Percentiles rank a stretch among this genome's conserved stretches.
Evolutionary conservation across 2,329 filamentous ascomycete species (phyloP).

Genomic region (Paraphaeosphaeria sporulosa): DNA sequence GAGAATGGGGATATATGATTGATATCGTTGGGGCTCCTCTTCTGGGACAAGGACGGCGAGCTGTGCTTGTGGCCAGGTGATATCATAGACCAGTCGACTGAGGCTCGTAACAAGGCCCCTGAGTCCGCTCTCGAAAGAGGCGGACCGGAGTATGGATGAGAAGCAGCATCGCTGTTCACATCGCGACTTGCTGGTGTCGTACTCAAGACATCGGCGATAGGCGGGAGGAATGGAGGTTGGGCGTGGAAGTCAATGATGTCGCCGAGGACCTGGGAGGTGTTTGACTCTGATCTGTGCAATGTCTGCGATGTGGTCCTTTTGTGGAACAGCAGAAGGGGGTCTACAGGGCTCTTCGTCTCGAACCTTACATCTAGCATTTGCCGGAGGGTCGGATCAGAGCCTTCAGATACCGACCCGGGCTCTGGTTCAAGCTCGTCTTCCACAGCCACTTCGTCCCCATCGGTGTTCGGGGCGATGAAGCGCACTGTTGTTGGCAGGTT

Average conservation of each 20-base stretch:
- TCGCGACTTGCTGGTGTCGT: background rate
- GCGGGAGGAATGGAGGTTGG: conserved; percentile 20
- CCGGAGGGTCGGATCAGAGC: conserved; percentile 14
- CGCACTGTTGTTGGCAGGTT: conserved; percentile 26
- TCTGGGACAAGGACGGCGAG: conserved; percentile 11
- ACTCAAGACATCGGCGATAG: conserved; percentile 28
- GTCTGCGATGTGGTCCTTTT: conserved; percentile 16
- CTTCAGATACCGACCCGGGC: conserved; percentile 21
- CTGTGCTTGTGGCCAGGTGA: conserved; percentile 6
- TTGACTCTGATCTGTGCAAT: conserved; percentile 13
- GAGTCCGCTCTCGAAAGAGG: conserved; percentile 1
- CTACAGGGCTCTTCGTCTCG: conserved; percentile 9
- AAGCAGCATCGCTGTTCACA: conserved; percentile 1
- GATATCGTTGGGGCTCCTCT: conserved; percentile 11
- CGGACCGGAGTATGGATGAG: background rate
- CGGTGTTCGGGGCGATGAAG: conserved; percentile 38
- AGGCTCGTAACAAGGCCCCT: background rate
- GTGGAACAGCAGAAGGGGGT: conserved; percentile 19
- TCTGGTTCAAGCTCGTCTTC: conserved; percentile 18
- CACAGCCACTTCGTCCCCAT: conserved; percentile 30
- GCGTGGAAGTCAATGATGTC: conserved; percentile 19
- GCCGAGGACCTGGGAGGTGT: conserved; percentile 17
- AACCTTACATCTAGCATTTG: conserved; percentile 5
- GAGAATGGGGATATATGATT: conserved; percentile 30
- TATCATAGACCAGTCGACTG: conserved; percentile 9